Base-by-base conservation (phyloP, 1,284 basidiomycete species). In the Pyrrhoderma lamaoense region DNA sequence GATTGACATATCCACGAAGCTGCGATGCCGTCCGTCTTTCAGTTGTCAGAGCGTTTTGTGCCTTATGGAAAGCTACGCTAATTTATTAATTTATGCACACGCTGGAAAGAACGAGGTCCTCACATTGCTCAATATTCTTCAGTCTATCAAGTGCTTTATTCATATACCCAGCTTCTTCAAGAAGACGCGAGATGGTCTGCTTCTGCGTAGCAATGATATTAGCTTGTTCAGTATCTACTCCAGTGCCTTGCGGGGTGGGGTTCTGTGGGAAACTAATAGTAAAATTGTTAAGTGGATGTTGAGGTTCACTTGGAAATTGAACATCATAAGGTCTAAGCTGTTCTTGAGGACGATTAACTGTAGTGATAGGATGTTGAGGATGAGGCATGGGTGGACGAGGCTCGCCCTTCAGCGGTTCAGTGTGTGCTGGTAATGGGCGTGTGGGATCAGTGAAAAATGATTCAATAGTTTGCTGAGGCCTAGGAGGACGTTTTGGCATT, bases 161-260 rank as follows among this genome's bases (percentile, higher is more conserved):
- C 46, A 44, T 51, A 34, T 51, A 55, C 4, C 49, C 49, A 43
- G 44, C 45, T 31, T 55, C 53, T 44, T 55, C 53, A 13, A 48
- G 19, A 8, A 51, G 45, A 1, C 53, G 49, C 34, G 49, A 37
- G 39, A 55, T 55, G 4, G 53, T 55, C 31, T 55, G 49, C 25
- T 55, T 55, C 38, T 55, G 53, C 2, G 49, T 47, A 16, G 49
- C 53, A 25, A 51, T 48, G 23, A 51, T 47, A 14, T 36, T 51
- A 2, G 31, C 44, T 9, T 45, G 37, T 42, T 55, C 49, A n/a
- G 21, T 7, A 18, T 51, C 53, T 9, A 22, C 23, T 3, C 43
- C 52, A 22, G 31, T 18, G 16, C 22, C 21, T 42, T 49, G 46
- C 7, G 38, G 16, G 31, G 16, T 23, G 21, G 16, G 27, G 4